Base-by-base conservation (phyloP, 2,329 filamentous ascomycete genomes). In the Ascochyta fabae region DNA sequence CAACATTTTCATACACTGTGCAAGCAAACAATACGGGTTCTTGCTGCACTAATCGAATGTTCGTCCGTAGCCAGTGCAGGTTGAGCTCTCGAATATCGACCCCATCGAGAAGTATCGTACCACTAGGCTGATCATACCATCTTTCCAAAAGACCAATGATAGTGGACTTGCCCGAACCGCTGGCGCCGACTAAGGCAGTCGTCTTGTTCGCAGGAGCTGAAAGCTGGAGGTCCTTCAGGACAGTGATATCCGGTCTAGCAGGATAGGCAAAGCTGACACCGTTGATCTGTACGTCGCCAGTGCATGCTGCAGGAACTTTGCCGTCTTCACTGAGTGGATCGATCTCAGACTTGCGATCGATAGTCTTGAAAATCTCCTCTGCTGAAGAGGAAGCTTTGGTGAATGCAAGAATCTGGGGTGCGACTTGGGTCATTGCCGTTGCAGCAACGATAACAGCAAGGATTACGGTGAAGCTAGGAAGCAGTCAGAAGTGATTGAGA, bases 251-350 rank as follows among this genome's bases (percentile, higher is more conserved):
- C 0, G 93, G 91, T 23, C 95, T 86, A 4, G 92, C 96, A 7
- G 95, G 95, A 69, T 99, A 98, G 64, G 96, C 93, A 75, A 96
- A 93, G 73, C 89, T 92, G 70, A 98, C 82, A 61, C 91, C 83
- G 59, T 88, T 13, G 19, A 19, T 19, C 19, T 19, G 19, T 19
- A 19, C 19, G 19, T 19, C 19, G 19, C 19, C 19, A 19, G 19
- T 19, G 19, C 19, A 19, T 19, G 52, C 41, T 3, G 41, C 39
- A 0, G 72, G 74, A 6, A 55, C 34, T 8, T 56, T 50, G 0
- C 72, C 72, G 5, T 58, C 53, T 9, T 67, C 62, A 29, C 50
- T 65, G 35, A 75, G 49, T 5, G 72, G 66, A 70, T 98, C 91
- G 38, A 98, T 81, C 0, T 92, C 91, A 0, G 94, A 97, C 6